Conservation (phyloP, 1,139 yeast species). For the Debaryomycetaceae sp. region DNA sequence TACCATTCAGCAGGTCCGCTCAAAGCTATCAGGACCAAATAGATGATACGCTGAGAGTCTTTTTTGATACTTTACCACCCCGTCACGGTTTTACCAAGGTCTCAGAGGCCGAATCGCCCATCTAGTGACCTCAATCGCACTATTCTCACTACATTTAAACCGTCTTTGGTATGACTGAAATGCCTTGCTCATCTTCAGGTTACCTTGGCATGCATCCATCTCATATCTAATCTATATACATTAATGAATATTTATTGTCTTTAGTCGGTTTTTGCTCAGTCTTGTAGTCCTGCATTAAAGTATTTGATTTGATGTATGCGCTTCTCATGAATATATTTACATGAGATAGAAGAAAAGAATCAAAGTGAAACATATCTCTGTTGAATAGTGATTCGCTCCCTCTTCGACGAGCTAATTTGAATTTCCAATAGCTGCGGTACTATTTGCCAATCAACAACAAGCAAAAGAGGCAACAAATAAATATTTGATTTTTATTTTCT, state of each 20-base stretch:
- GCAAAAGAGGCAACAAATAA: background rate
- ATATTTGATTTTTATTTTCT: no score
- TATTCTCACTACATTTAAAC: background rate
- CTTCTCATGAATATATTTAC: background rate
- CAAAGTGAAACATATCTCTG: no score
- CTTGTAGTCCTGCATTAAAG: background rate
- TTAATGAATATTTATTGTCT: background rate
- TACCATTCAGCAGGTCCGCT: slow-evolving; percentile 67
- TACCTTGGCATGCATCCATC: background rate
- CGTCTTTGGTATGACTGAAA: background rate
- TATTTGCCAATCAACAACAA: no score
- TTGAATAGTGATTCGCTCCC: no score
- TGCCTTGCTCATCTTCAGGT: background rate
- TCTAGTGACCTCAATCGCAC: no score
- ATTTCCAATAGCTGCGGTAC: no score
- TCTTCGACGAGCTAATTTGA: no score
- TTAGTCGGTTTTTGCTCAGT: background rate
- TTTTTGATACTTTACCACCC: background rate
- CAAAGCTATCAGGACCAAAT: slow-evolving; percentile 82
- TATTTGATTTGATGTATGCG: background rate
- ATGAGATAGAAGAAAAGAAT: background rate
- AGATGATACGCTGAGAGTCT: slow-evolving; percentile 8
- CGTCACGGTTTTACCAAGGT: no score
- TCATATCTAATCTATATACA: background rate
- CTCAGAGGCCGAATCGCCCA: no score